Evolutionary conservation across 2,329 filamentous ascomycete species (phyloP), one percentile per base, ranked within the genome.

Genomic region (Scedosporium apiospermum): DNA sequence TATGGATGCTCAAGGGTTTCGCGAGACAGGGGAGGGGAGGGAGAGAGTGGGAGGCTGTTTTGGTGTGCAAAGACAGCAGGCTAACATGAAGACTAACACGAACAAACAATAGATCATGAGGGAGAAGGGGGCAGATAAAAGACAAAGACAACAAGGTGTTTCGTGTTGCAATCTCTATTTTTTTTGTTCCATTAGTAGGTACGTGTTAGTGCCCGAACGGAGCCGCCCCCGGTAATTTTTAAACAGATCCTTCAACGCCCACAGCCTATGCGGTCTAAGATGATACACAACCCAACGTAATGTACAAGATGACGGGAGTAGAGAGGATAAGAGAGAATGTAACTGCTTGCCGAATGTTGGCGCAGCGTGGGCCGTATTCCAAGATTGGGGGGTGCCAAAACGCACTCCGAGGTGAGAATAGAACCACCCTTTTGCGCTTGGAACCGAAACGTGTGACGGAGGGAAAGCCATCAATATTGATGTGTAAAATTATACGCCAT

Each of bases 231-330:
- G 26, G 21, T 14, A 27, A 57, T 30, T 44, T 10, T 18, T 23
- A 61, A 42, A 30, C 38, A 61, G 23, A 38, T 41, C 60, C 60
- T 51, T 61, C 60, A 61, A 61, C 60, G 60, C 60, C 60, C 60
- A 61, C 60, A 55, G 60, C 60, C 60, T 61, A 61, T 61, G 60
- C 60, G 60, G 60, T 61, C 60, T 61, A 61, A 55, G 60, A 61
- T 55, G 60, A 61, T 61, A 61, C 60, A 61, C 30, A 61, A 61
- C 60, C 60, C 60, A 23, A 61, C 21, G 44, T 61, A 61, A 41
- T 61, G 34, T 61, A 61, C 60, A 61, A 38, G 60, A 61, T 61
- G 51, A 61, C 38, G 51, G 51, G 41, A 30, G 60, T 55, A 51
- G 46, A 61, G 60, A 61, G 41, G 53, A 55, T 51, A 61, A 16